These are phyloP conservation scores for Ceratonia siliqua DNA, from an alignment of 306 rosid species.

Conservation along the genomic window DNA sequence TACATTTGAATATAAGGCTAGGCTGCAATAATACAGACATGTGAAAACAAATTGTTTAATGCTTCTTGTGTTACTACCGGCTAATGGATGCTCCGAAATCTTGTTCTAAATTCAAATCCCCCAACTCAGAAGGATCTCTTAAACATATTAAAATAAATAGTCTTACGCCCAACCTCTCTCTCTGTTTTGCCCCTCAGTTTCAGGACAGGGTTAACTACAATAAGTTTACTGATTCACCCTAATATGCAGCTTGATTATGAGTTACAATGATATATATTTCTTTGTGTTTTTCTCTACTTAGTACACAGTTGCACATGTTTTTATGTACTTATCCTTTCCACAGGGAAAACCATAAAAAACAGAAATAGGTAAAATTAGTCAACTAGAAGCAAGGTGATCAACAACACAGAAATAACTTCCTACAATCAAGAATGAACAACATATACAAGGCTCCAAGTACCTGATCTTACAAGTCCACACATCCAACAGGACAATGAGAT, in stretches of 20 bases:
- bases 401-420: conserved; percentile 70
- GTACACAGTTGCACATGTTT: conserved; percentile 7
- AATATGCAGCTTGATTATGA: background rate
- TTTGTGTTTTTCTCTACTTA: background rate
- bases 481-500: background rate
- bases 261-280: conserved; percentile 1
- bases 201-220: background rate
- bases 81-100: background rate
- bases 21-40: background rate
- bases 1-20: background rate
- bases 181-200: conserved; percentile 1
- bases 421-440: conserved; percentile 39
- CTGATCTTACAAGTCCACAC: background rate
- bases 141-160: conserved; percentile 19
- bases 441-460: background rate
- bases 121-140: conserved; percentile 30
- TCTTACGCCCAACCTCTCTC: background rate
- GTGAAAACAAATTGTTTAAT: background rate
- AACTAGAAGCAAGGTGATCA: conserved; percentile 54
- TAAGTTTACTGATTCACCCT: background rate
- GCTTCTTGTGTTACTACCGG: background rate
- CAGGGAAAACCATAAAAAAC: too few relatives aligned
- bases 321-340: background rate
- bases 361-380: conserved; percentile 16
- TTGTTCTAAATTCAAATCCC: conserved; percentile 8